Base-by-base conservation (phyloP, 179 eudicot genomes). In the Drosera spatulata region DNA sequence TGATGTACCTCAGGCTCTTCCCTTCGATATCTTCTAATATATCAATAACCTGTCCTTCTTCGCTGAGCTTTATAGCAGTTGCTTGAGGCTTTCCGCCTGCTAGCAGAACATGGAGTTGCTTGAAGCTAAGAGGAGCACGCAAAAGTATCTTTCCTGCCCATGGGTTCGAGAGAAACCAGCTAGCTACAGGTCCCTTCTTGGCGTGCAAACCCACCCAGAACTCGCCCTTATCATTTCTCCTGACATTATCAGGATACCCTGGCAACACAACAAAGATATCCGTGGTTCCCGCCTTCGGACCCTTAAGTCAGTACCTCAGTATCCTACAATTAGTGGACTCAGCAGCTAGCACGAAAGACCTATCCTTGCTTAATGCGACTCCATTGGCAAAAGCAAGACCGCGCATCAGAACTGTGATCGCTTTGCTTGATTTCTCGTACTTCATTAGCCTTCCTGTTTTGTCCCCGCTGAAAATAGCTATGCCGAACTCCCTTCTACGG, bases 191-290 rank as follows among this genome's bases (percentile, higher is more conserved):
- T 7, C 81, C 75, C 45, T 71, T 81, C 67, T 87, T 90, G 2
- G 80, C 61, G 60, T 90, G 93, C 64, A 90, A 38, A 13, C 82
- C 96, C 39, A 91, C 91, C 97, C 96, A 91, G 64, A 87, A 91
- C 53, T 91, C 94, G 0, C 94, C 96, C 4, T 75, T 69, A 2
- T 82, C 56, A 59, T 85, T 91, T 50, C 86, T 75, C 71, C 96
- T 81, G 2, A 91, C 61, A 9, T 91, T 91, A 79, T 91, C 94
- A 3, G 94, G 94, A 68, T 62, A 78, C 9, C 97, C 96, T 0
- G 86, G 94, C 47, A 91, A 41, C 48, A 73, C 80, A 0, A 75
- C 71, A 40, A 88, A 85, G 46, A 71, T 71, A 15, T 87, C 91
- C 8, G 58, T 50, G 4, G 69, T 66, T 8, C 74, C 77, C 2